These are phyloP conservation scores for Lentinula lateritia DNA, from an alignment of 768 basidiomycete species.

Conservation along the genomic window DNA sequence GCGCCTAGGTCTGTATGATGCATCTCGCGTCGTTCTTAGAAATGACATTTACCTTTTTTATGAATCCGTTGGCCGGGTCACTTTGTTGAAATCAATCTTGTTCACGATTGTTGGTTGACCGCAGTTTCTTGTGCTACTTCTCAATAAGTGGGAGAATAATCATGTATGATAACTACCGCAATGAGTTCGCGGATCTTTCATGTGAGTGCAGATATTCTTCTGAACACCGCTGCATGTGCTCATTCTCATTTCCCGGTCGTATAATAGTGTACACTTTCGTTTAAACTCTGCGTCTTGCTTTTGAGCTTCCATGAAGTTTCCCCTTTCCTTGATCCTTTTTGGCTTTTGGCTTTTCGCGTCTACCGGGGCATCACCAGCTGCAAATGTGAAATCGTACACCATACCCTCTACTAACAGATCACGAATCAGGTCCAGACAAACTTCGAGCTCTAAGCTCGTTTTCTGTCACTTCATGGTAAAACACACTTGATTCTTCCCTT, in stretches of 20 bases:
- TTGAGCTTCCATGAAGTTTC: not conserved
- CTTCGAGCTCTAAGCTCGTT: conserved; percentile 9
- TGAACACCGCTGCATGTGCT: not conserved
- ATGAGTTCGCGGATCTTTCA: not conserved
- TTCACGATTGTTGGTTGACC: not conserved
- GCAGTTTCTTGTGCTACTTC: not conserved
- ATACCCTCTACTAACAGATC: not conserved
- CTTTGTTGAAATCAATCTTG: not conserved
- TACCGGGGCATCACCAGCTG: not conserved
- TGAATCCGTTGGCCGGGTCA: not conserved
- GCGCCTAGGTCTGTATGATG: not conserved
- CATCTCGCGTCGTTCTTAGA: not conserved
- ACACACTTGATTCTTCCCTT: not conserved
- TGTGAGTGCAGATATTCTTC: not conserved
- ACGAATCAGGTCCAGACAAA: not conserved
- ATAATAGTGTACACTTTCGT: not conserved
- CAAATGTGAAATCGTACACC: not conserved
- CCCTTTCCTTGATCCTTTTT: not conserved
- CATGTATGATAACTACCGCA: not conserved
- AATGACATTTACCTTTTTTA: not conserved
- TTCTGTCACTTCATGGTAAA: conserved; percentile 14
- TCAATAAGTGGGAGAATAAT: not conserved
- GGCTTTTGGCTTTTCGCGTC: not conserved
- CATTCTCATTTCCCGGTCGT: not conserved
- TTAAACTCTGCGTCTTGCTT: too few species aligned